A percentile compares a stretch with the other conserved stretches of the same genome.
Conservation (phyloP, 78 protist genomes). For the Dictyostelium discoideum region dicty_2.7 NC_007088.5:7798001-7798500, state of each 20-base stretch:
- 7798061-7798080: slow-evolving; percentile 79
- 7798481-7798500: not conserved
- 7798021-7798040: not conserved
- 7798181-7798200: slow-evolving; percentile 90
- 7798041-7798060: slow-evolving; percentile 16
- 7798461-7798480: not conserved
- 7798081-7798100: slow-evolving; percentile 42
- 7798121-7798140: slow-evolving; percentile 69
- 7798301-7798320: slow-evolving; percentile 8
- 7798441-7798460: not conserved
- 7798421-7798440: slow-evolving; percentile 57
- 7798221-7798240: slow-evolving; percentile 76
- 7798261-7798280: slow-evolving; percentile 55
- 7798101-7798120: slow-evolving; percentile 80
- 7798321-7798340: slow-evolving; percentile 64
- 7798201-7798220: slow-evolving; percentile 44
- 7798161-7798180: slow-evolving; percentile 85
- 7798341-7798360: slow-evolving; percentile 3
- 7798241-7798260: slow-evolving; percentile 87
- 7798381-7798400: slow-evolving; percentile 49
- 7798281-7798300: not conserved
- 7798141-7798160: slow-evolving; percentile 86
- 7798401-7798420: slow-evolving; percentile 27
- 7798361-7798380: not conserved
- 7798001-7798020: slow-evolving; percentile 13